These are phyloP conservation scores for Leishmania arabica DNA, from an alignment of 208 protist species.

Conservation along the genomic window DNA sequence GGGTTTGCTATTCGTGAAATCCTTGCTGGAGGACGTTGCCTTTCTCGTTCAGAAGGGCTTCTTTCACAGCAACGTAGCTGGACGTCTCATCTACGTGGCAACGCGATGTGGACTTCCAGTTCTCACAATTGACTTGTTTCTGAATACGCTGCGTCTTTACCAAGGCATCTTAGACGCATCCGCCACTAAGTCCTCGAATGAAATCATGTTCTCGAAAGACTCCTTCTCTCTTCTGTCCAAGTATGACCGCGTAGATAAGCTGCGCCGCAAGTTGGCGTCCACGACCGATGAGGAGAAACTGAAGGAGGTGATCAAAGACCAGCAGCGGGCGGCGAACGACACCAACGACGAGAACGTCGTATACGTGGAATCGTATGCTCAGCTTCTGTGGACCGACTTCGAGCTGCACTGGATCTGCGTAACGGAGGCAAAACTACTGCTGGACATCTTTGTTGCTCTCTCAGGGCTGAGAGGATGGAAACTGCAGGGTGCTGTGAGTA, in stretches of 20 bases:
- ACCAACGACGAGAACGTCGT: slow-evolving; percentile 59
- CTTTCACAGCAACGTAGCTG: slow-evolving; percentile 86
- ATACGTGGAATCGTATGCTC: slow-evolving; percentile 75
- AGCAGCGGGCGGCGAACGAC: slow-evolving; percentile 22
- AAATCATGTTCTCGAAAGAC: slow-evolving; percentile 69
- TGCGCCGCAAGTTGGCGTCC: slow-evolving; percentile 60
- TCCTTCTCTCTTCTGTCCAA: slow-evolving; percentile 88
- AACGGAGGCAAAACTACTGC: slow-evolving; percentile 84
- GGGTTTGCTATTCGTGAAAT: slow-evolving; percentile 81
- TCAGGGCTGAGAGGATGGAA: slow-evolving; percentile 68
- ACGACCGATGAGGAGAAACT: slow-evolving; percentile 37
- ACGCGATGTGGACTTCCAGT: slow-evolving; percentile 80
- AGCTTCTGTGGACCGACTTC: slow-evolving; percentile 90
- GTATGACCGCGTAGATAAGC: slow-evolving; percentile 86
- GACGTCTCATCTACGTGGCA: slow-evolving; percentile 72
- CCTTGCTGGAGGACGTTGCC: slow-evolving; percentile 86
- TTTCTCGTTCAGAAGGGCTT: slow-evolving; percentile 91
- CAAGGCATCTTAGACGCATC: slow-evolving; percentile 86
- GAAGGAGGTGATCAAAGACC: slow-evolving; percentile 19
- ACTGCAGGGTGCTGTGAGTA: slow-evolving; percentile 66
- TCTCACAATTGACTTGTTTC: slow-evolving; percentile 82
- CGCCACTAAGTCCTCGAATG: slow-evolving; percentile 37
- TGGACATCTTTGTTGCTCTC: slow-evolving; percentile 88
- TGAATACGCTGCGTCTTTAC: slow-evolving; percentile 86
- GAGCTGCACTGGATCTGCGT: slow-evolving; percentile 92